Conservation (phyloP, 352 stramenopile genomes). For the Thraustochytrium striatum region DNA sequence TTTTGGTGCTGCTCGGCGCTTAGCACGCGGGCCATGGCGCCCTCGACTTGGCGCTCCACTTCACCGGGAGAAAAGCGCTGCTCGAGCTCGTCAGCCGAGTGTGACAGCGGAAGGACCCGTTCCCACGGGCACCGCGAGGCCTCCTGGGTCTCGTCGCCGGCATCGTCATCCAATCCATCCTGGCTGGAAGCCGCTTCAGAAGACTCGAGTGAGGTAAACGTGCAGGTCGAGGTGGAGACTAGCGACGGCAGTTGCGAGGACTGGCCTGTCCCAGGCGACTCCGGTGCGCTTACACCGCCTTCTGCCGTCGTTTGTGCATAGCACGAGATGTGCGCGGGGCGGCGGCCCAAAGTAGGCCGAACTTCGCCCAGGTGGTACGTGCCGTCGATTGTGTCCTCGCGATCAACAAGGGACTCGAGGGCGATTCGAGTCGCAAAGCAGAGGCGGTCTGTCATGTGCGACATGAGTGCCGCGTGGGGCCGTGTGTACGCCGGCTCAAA, state of each 20-base stretch:
- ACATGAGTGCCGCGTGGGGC: neutral
- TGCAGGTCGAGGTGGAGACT: neutral
- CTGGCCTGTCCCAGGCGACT: neutral
- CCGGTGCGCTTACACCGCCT: neutral
- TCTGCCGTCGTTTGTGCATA: neutral
- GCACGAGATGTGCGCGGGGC: neutral
- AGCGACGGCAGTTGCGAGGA: neutral
- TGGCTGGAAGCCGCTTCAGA: neutral
- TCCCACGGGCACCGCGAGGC: neutral
- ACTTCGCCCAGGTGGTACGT: neutral
- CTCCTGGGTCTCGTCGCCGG: neutral
- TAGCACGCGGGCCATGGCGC: no score
- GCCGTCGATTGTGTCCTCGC: neutral
- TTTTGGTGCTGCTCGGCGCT: no score
- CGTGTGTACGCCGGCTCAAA: neutral
- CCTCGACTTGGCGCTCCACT: neutral
- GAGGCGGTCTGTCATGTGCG: neutral
- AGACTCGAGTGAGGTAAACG: neutral
- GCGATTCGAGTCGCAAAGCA: neutral
- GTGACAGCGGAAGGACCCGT: neutral
- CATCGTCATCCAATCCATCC: neutral
- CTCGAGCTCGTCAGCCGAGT: neutral
- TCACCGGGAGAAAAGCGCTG: neutral
- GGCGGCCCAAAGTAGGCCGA: no score
- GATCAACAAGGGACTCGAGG: neutral